Evolutionary conservation across 108 stramenopile species (phyloP), one percentile per base, ranked within the genome.

Genomic region (Aurantiochytrium sp.): DNA sequence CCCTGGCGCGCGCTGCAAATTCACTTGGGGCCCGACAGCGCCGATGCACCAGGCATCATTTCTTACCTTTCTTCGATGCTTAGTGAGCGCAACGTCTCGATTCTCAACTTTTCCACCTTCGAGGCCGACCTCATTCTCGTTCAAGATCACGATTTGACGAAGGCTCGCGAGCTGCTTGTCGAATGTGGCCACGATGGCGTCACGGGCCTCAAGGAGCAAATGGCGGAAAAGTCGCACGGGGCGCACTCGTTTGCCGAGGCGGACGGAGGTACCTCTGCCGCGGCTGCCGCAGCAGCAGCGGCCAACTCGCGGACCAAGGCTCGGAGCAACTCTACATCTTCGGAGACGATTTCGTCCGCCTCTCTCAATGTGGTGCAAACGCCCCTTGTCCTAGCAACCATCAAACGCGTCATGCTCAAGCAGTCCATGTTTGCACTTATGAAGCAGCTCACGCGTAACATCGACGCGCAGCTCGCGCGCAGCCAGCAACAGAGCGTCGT

Each of bases 31-130:
- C 76, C 76, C 6, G 76, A 43, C 44, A 83, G 76, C 51, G 76
- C 76, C n/a, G 76, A 83, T 23, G n/a, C 76, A 18, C 76, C 76
- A 6, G 76, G 76, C 19, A 83, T 83, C 51, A 83, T 83, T 23
- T 83, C 76, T 2, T 83, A 83, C 76, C 51, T 83, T 12, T 83
- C 76, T 12, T 83, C 76, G 43, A 83, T 83, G 76, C 76, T 83
- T 4, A 83, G 76, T 23, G 76, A 83, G 6, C 45, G 51, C 49
- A 83, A 83, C 10, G 76, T 83, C 16, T 53, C 49, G 8, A 83
- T 83, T 53, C 76, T 83, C 51, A 83, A 83, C 51, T 83, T 83
- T 53, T 83, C 76, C n/a, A 83, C 76, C 51, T 83, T 83, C 4
- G 76, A 83, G 25, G 76, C 76, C 51, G 76, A 83, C 51, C 76